Base-by-base conservation (phyloP, 2,329 filamentous ascomycete genomes). In the Verticillium albo-atrum region DNA sequence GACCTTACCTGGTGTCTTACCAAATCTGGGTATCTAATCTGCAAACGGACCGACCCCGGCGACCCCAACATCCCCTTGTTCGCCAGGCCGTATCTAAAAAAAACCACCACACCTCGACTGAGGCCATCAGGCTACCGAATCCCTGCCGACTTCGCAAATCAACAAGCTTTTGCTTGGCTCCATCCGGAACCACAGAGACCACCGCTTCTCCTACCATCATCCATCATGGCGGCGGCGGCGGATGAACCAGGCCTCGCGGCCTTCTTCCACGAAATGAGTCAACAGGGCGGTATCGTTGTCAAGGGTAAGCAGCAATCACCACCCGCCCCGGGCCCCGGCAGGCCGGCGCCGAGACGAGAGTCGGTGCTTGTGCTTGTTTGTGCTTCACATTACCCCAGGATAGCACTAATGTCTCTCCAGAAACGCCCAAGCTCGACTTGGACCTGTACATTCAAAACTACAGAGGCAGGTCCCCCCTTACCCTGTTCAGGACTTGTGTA, bases 391-490 rank as follows among this genome's bases (percentile, higher is more conserved):
- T 53, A 27, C 51, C 51, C 25, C 25, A 27, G n/a, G 37, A 67
- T 52, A 23, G 52, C 55, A 20, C 30, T 35, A 55, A 32, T 20
- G 23, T 55, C 56, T 50, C 53, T 51, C 57, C 55, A 59, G 62
- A 64, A 34, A 57, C 47, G 6, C 93, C 94, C 10, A 97, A 94
- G 71, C 89, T 98, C 66, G 95, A 98, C 68, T 83, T 99, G 50
- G 92, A 97, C 62, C 85, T 89, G 37, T 98, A 97, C 74, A 89
- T 97, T 55, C 83, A 89, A 65, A 96, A 97, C 71, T 99, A 98
- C 75, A 82, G 80, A 71, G 92, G 93, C 93, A 76, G 53, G 77
- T 65, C 6, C 6, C n/a, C 30, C 5, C 30, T 32, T 54, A 34
- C 12, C 30, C 54, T 27, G 30, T n/a, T 23, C 25, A 20, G 20